Conservation (phyloP, 1,284 basidiomycete species). For the Volvariella volvacea region DNA sequence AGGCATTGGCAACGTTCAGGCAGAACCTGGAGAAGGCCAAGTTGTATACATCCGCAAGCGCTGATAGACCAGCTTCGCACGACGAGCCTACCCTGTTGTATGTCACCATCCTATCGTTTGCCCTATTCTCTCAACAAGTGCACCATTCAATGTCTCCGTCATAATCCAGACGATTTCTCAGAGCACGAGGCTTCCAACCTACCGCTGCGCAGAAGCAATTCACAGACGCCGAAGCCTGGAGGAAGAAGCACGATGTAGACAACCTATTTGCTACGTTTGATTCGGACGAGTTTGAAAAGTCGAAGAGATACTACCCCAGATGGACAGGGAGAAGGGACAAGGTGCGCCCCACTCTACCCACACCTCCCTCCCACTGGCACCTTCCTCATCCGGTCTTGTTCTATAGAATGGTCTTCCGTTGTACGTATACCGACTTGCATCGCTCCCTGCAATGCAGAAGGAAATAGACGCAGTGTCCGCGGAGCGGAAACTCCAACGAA, state of each 20-base stretch:
- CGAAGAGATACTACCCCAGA: slow-evolving; percentile 63
- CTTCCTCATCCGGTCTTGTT: background rate
- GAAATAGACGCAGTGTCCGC: slow-evolving; percentile 49
- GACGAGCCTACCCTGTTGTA: slow-evolving; percentile 66
- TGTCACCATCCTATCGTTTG: slow-evolving; percentile 18
- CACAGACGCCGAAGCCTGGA: slow-evolving; percentile 56
- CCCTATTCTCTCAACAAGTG: slow-evolving; percentile 2
- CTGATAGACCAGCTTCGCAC: slow-evolving; percentile 38
- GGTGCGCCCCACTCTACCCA: slow-evolving; percentile 26
- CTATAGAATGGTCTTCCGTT: slow-evolving; percentile 66
- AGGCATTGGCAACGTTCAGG: slow-evolving; percentile 47
- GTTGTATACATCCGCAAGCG: slow-evolving; percentile 40
- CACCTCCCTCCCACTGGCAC: background rate
- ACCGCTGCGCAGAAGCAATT: slow-evolving; percentile 67
- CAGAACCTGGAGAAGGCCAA: slow-evolving; percentile 35
- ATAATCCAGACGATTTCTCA: slow-evolving; percentile 68
- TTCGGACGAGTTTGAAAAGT: slow-evolving; percentile 48
- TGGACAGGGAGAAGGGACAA: slow-evolving; percentile 72
- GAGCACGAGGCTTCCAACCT: slow-evolving; percentile 61
- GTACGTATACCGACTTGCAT: slow-evolving; percentile 65
- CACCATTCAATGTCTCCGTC: background rate
- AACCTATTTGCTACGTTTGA: slow-evolving; percentile 56
- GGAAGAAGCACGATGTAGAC: slow-evolving; percentile 52
- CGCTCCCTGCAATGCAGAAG: slow-evolving; percentile 46
- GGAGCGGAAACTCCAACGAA: slow-evolving; percentile 58